These are phyloP conservation scores for Heimioporus sp. DNA, from an alignment of 768 basidiomycete genomes.

Conservation along the genomic window DNA sequence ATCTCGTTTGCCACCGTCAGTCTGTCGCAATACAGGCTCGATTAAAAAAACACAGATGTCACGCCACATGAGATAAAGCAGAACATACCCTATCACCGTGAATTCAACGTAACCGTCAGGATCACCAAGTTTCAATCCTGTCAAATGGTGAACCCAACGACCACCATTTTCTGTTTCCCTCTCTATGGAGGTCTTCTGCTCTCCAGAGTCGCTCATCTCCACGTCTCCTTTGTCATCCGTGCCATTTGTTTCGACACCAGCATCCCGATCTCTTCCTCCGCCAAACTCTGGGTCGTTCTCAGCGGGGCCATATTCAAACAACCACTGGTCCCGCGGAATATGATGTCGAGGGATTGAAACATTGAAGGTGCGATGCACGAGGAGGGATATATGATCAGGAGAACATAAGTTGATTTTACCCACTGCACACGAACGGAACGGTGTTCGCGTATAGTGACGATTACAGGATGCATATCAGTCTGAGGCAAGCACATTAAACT, in stretches of 20 bases:
- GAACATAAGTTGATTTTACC: conserved; percentile 89
- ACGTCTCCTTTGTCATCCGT: background rate
- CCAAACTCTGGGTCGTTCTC: conserved; percentile 79
- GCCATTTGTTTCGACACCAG: conserved; percentile 12
- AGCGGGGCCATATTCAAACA: conserved; percentile 82
- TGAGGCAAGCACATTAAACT: background rate
- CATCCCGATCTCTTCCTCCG: conserved; percentile 28
- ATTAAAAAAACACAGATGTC: background rate
- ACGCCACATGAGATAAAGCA: background rate
- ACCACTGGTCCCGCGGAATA: conserved; percentile 77
- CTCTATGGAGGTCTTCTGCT: conserved; percentile 5
- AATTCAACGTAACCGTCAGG: conserved; percentile 68
- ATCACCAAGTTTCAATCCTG: conserved; percentile 69
- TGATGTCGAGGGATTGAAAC: conserved; percentile 92
- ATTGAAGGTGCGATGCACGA: conserved; percentile 91
- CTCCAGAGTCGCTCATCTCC: conserved; percentile 10
- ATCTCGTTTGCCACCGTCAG: conserved; percentile 90
- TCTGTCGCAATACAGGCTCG: conserved; percentile 38
- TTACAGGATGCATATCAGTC: background rate
- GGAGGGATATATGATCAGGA: conserved; percentile 88
- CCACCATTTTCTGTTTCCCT: conserved; percentile 52
- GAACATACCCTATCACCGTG: conserved; percentile 74
- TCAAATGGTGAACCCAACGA: conserved; percentile 75
- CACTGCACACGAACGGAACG: conserved; percentile 39
- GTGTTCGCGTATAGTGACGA: background rate